phyloP scores from a whole-genome alignment of 2,329 filamentous ascomycete species.

The Didymellaceae sp. region DNA sequence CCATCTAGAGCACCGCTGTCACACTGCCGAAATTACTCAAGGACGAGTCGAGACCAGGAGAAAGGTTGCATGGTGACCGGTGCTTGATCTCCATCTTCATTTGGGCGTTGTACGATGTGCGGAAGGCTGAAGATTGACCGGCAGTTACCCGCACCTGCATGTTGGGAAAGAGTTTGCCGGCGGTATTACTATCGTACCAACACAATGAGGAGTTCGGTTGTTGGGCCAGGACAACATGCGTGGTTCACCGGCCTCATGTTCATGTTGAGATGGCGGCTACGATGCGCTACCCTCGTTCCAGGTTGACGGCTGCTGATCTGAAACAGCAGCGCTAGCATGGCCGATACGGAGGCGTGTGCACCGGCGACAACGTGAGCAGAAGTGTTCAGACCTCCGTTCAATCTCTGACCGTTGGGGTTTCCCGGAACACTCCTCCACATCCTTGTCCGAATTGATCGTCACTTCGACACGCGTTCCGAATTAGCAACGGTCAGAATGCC shows the following conservation, averaged over 20 bases:
- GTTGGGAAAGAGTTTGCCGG: neutral
- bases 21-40: constrained; percentile 21
- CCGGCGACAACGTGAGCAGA: constrained; percentile 10
- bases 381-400: constrained; percentile 7
- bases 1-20: constrained; percentile 15
- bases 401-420: constrained; percentile 17
- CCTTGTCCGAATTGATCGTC: constrained; percentile 18
- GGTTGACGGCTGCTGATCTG: constrained; percentile 2
- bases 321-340: constrained; percentile 14
- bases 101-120: constrained; percentile 12
- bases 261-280: constrained; percentile 1
- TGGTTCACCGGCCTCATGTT: no score
- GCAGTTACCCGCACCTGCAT: constrained; percentile 18
- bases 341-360: constrained; percentile 3
- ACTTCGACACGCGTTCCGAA: constrained; percentile 9
- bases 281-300: neutral
- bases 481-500: constrained; percentile 26
- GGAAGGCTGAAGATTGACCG: constrained; percentile 16
- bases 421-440: constrained; percentile 16
- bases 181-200: neutral
- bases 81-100: constrained; percentile 10
- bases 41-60: constrained; percentile 14
- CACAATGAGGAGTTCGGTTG: neutral
- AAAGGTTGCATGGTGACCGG: constrained; percentile 5
- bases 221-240: no score